Percentiles rank a stretch among this genome's conserved stretches.
These are phyloP conservation scores for Persicaria tinctoria DNA, from an alignment of 148 eudicot genomes.

Conservation along the genomic window DNA sequence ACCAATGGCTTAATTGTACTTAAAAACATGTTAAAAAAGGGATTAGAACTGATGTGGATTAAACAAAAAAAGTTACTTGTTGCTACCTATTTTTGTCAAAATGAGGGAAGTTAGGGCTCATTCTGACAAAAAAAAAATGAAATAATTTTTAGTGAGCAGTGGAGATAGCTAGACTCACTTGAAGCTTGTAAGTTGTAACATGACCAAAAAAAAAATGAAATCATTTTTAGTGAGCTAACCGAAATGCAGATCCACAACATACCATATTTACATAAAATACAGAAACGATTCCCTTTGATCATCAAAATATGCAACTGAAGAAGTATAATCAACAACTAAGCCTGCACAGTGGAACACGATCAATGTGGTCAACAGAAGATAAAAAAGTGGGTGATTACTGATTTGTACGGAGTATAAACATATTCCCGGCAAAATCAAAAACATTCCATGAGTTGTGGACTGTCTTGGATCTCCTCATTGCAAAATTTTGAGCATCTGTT, in stretches of 20 bases:
- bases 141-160: too few species aligned
- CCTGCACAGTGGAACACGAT: background rate
- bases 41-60: too few species aligned
- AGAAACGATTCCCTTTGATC: background rate
- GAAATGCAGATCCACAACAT: background rate
- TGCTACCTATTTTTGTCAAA: too few species aligned
- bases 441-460: conserved; percentile 67
- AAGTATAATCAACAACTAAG: background rate
- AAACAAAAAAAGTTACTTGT: too few species aligned
- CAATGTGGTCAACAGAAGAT: background rate
- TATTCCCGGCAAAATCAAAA: conserved; percentile 30
- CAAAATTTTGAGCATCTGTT: conserved; percentile 10
- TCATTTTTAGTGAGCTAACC: background rate
- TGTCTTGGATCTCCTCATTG: conserved; percentile 49
- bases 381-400: background rate
- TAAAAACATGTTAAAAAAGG: too few species aligned
- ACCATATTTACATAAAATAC: background rate
- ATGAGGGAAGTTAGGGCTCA: too few species aligned
- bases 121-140: too few species aligned
- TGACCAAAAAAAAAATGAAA: too few species aligned
- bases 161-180: too few species aligned
- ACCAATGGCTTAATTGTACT: too few species aligned
- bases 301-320: background rate
- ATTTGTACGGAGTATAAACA: too few species aligned
- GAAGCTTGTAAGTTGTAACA: too few species aligned